Base-by-base conservation (phyloP, 768 basidiomycete species). In the Xerocomus potaroensis region DNA sequence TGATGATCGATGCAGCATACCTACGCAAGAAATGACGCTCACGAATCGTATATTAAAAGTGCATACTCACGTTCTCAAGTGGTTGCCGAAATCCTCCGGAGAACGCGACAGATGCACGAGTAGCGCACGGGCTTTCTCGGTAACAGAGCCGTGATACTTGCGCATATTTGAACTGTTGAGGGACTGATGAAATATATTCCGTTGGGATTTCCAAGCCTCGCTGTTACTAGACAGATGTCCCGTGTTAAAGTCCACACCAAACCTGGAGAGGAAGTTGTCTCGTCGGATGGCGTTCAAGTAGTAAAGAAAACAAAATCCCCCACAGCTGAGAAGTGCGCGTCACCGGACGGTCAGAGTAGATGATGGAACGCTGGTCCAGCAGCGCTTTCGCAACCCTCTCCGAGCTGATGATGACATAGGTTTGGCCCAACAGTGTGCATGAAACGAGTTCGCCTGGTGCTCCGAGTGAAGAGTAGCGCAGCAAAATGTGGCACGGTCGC, bases 291-390 rank as follows among this genome's bases (percentile, higher is more conserved):
- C n/a, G 4, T 22, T 8, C 15, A 37, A 8, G 26, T 2, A 23
- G 18, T 2, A 1, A 5, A 26, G 8, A 8, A 14, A 21, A 8
- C 12, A n/a, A 1, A 24, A 37, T 2, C 8, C 24, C 24, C 48
- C 41, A 56, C 52, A 48, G 50, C 16, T 37, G 3, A 3, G 38
- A 39, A 0, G 49, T 53, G 21, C 10, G 27, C n/a, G 47, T 52
- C 34, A 42, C 45, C 9, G 54, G 50, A n/a, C 59, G 51, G 14
- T 43, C 56, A 9, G 62, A 58, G 38, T 62, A 64, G 14, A 54
- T 55, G 7, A 3, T 39, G 8, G 62, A 61, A 26, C 62, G 59
- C 31, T 62, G 62, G 10, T 62, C 62, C 15, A 64, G 43, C 16
- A 64, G 47, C 10, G 24, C 42, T 29, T 49, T 54, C 23, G 56